Evolutionary conservation across 345 rosid genomes (phyloP), one percentile per base, ranked within the genome.

Genomic region (Eucalyptus decipiens): DNA sequence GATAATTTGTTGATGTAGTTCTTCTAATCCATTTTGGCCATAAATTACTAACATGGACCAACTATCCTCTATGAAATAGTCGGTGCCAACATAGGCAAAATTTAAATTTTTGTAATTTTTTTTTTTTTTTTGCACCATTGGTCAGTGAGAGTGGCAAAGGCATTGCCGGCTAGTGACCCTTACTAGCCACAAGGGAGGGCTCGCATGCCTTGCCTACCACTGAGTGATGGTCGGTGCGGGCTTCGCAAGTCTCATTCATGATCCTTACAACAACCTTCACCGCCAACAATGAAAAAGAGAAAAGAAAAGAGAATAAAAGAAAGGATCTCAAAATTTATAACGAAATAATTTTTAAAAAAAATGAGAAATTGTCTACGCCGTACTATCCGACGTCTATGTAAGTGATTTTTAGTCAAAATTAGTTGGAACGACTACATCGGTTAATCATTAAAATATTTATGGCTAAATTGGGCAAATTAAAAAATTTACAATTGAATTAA

Each of bases 71-170:
- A 18, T 69, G 4, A 21, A 11, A 65, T 2, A 14, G 37, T 2
- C 1, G 6, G 4, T 6, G 28, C 8, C 6, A 0, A 72, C 0
- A 1, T 72, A 23, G 40, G 37, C 3, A 72, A 37, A 18, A 19
- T 34, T 72, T 17, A 2, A 18, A 72, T 3, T 19, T 37, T 10
- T 15, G 1, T 28, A 3, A 26, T 1, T 34, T 11, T 37, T 19
- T 72, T 16, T 32, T n/a, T n/a, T 69, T 19, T 34, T 34, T 8
- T 3, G 2, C 13, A 37, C 2, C 6, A 4, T 76, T 21, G 83
- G 5, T 76, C 5, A 4, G 2, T 0, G 3, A 11, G 47, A 16
- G 15, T 37, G 13, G 45, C 28, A 11, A 6, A 40, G 16, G 28
- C 47, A 42, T 76, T 21, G 28, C 1, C 21, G 15, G 24, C 28